Percentiles rank a stretch among this genome's conserved stretches.
These are phyloP conservation scores for Schizophyllum commune DNA, from an alignment of 1,284 basidiomycete species.

Conservation along the genomic window DNA sequence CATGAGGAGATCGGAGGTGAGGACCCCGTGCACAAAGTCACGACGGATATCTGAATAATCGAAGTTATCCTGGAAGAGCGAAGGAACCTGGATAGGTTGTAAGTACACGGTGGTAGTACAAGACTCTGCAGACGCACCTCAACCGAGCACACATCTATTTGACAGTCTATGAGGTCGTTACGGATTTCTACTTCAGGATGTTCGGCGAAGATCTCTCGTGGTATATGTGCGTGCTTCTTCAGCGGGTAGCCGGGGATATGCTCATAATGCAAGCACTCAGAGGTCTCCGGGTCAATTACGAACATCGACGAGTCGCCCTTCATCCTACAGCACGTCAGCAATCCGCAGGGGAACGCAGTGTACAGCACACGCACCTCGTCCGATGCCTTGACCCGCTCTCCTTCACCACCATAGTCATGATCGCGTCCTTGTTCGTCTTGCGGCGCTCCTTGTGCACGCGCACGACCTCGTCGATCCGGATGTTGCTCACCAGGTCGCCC, in stretches of 20 bases:
- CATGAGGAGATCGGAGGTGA: conserved; percentile 92
- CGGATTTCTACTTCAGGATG: conserved; percentile 77
- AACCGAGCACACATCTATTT: conserved; percentile 89
- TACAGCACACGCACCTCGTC: conserved; percentile 49
- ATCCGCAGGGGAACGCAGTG: conserved; percentile 6
- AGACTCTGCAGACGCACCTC: conserved; percentile 43
- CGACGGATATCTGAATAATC: conserved; percentile 89
- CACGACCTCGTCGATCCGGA: conserved; percentile 86
- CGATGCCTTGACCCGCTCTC: conserved; percentile 65
- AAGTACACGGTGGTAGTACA: conserved; percentile 2
- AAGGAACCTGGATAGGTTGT: conserved; percentile 62
- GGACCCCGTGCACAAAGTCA: conserved; percentile 94
- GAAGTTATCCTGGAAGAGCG: conserved; percentile 98
- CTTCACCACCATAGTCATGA: conserved; percentile 94
- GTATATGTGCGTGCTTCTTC: conserved; percentile 51
- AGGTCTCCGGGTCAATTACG: conserved; percentile 66
- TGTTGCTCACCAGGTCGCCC: conserved; percentile 91
- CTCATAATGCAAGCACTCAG: conserved; percentile 76
- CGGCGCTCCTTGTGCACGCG: conserved; percentile 84
- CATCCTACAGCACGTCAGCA: conserved; percentile 35
- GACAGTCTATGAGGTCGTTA: conserved; percentile 83
- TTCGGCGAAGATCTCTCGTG: conserved; percentile 58
- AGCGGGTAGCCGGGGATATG: conserved; percentile 59
- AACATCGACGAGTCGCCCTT: conserved; percentile 66
- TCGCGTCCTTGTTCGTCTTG: conserved; percentile 83